Evolutionary conservation across 495 filamentous ascomycete genomes (phyloP).

Genomic region (Aspergillus funiculosus): DNA sequence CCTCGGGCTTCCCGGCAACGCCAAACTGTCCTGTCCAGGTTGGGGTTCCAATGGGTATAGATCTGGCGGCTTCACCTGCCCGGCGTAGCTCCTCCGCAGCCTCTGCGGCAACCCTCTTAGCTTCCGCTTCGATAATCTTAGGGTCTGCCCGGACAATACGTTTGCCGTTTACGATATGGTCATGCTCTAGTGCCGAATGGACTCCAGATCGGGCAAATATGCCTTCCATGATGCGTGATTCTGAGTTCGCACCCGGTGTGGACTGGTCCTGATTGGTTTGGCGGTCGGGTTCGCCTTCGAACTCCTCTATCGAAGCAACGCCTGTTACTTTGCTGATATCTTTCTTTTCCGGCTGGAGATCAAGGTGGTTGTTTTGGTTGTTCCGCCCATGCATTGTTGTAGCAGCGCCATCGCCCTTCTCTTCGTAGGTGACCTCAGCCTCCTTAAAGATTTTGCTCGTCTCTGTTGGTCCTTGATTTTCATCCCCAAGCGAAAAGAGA

Average conservation of each 20-base stretch:
- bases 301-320: constrained; percentile 53
- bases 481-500: constrained; percentile 72
- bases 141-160: constrained; percentile 59
- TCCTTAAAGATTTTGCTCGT: constrained; percentile 80
- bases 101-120: constrained; percentile 67
- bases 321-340: constrained; percentile 50
- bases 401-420: constrained; percentile 10
- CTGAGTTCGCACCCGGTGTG: constrained; percentile 40
- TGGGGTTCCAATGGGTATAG: constrained; percentile 71
- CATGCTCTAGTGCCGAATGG: constrained; percentile 80
- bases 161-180: constrained; percentile 72
- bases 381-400: constrained; percentile 24
- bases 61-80: constrained; percentile 63
- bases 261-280: constrained; percentile 29
- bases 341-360: constrained; percentile 27
- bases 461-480: constrained; percentile 66
- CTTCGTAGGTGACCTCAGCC: constrained; percentile 61
- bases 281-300: constrained; percentile 38
- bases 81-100: constrained; percentile 68
- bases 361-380: constrained; percentile 5
- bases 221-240: constrained; percentile 71
- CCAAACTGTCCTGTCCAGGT: constrained; percentile 92
- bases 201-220: constrained; percentile 82
- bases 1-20: constrained; percentile 54
- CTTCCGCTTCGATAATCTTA: constrained; percentile 73